Conservation (phyloP, 108 stramenopile species). For the Seminavis robusta region DNA sequence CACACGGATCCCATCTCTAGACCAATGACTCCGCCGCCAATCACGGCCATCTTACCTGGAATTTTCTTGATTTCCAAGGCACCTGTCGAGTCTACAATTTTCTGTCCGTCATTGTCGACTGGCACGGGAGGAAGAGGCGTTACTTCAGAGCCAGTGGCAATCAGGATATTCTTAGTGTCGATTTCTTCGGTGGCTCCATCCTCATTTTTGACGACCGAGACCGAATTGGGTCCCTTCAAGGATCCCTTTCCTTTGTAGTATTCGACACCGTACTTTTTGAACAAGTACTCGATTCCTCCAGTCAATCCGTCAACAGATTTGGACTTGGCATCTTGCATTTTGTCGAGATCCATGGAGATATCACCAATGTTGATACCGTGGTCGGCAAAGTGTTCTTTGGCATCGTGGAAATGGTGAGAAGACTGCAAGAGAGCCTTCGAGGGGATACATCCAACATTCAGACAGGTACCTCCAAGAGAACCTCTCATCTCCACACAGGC, state of each 20-base stretch:
- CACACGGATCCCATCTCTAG: conserved; percentile 99
- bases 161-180: conserved; percentile 94
- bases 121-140: conserved; percentile 97
- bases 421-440: conserved; percentile 96
- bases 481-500: conserved; percentile 99
- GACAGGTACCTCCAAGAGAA: conserved; percentile 89
- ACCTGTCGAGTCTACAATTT: conserved; percentile 98
- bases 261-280: conserved; percentile 98
- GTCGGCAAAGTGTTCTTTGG: conserved; percentile 90
- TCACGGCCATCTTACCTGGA: conserved; percentile 91
- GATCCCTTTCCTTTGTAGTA: conserved; percentile 96
- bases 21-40: conserved; percentile 99
- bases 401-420: conserved; percentile 95
- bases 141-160: conserved; percentile 98
- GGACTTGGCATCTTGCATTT: conserved; percentile 91
- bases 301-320: conserved; percentile 95
- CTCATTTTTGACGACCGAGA: conserved; percentile 72
- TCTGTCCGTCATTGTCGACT: conserved; percentile 94
- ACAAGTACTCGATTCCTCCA: conserved; percentile 97
- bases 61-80: conserved; percentile 90
- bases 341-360: conserved; percentile 86
- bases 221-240: conserved; percentile 79
- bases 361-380: conserved; percentile 86
- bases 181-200: conserved; percentile 80
- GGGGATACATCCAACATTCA: conserved; percentile 99